phyloP scores from a whole-genome alignment of 257 asterid species.

The Ajuga chamaepitys region DNA sequence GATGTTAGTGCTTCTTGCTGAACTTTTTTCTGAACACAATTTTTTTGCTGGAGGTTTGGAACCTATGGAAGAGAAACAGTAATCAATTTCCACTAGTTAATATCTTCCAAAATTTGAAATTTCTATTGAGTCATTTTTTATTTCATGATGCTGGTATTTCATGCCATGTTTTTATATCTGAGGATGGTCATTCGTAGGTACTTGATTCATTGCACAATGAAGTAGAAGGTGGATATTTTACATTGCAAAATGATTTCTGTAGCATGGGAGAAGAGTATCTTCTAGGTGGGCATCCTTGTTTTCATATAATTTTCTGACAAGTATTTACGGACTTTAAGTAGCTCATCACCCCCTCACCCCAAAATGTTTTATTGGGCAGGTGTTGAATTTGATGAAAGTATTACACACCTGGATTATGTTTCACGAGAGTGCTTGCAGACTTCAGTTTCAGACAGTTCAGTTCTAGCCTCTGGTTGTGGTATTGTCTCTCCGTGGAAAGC shows the following conservation, averaged over 20 bases:
- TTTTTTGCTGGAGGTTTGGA: too few species aligned
- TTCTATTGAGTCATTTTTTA: not conserved
- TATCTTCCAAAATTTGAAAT: not conserved
- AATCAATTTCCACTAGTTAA: not conserved
- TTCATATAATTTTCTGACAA: not conserved
- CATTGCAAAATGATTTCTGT: conserved; percentile 51
- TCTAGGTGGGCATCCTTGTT: conserved; percentile 42
- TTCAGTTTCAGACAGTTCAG: conserved; percentile 38
- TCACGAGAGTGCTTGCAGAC: conserved; percentile 50
- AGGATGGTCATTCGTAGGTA: conserved; percentile 31
- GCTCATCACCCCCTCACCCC: not conserved
- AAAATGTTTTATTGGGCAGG: conserved; percentile 30
- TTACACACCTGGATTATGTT: conserved; percentile 52
- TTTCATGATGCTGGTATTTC: not conserved
- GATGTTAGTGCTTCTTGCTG: too few species aligned
- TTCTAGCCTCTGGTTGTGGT: conserved; percentile 30
- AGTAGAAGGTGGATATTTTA: conserved; percentile 45
- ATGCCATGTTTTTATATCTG: not conserved
- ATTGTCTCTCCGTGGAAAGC: conserved; percentile 45
- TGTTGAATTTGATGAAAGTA: conserved; percentile 65
- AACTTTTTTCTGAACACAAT: too few species aligned
- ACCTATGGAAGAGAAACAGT: not conserved
- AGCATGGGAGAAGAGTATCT: conserved; percentile 76
- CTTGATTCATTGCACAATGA: conserved; percentile 43
- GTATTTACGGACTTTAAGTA: not conserved